A percentile compares a stretch with the other conserved stretches of the same genome.
Evolutionary conservation across 2,329 filamentous ascomycete species (phyloP).

Genomic region (Phialophora chinensis): DNA sequence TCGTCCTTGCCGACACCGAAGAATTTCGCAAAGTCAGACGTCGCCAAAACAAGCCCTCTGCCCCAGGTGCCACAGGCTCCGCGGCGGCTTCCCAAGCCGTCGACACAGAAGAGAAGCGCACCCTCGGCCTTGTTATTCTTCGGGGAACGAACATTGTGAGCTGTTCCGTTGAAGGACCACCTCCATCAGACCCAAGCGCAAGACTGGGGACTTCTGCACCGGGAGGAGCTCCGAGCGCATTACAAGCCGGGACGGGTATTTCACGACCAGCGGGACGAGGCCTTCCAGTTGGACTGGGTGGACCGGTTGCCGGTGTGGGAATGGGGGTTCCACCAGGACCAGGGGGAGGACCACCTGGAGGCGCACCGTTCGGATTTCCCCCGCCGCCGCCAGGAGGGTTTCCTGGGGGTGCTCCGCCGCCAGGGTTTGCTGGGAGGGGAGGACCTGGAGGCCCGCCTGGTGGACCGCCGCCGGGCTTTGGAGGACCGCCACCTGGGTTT

Average conservation of each 20-base stretch:
- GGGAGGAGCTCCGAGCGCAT: conserved; percentile 64
- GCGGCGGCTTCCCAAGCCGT: conserved; percentile 63
- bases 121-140: conserved; percentile 92
- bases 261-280: conserved; percentile 90
- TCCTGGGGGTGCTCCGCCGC: conserved; percentile 27
- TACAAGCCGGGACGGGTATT: conserved; percentile 85
- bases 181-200: conserved; percentile 89
- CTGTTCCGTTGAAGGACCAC: conserved; percentile 91
- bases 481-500: conserved; percentile 51
- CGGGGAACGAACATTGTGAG: conserved; percentile 95
- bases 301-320: conserved; percentile 80
- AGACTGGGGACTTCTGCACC: conserved; percentile 79
- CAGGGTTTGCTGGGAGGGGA: conserved; percentile 28
- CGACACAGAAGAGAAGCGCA: conserved; percentile 96
- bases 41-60: conserved; percentile 72
- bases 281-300: conserved; percentile 79
- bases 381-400: conserved; percentile 58
- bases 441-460: conserved; percentile 29
- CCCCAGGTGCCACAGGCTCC: conserved; percentile 67
- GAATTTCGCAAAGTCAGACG: conserved; percentile 92
- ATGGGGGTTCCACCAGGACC: conserved; percentile 73
- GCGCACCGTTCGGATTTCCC: conserved; percentile 60
- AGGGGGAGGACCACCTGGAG: conserved; percentile 57
- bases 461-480: conserved; percentile 56
- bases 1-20: conserved; percentile 97